These are phyloP conservation scores for Ceratocystis cubensis DNA, from an alignment of 2,329 filamentous ascomycete species.

Conservation along the genomic window DNA sequence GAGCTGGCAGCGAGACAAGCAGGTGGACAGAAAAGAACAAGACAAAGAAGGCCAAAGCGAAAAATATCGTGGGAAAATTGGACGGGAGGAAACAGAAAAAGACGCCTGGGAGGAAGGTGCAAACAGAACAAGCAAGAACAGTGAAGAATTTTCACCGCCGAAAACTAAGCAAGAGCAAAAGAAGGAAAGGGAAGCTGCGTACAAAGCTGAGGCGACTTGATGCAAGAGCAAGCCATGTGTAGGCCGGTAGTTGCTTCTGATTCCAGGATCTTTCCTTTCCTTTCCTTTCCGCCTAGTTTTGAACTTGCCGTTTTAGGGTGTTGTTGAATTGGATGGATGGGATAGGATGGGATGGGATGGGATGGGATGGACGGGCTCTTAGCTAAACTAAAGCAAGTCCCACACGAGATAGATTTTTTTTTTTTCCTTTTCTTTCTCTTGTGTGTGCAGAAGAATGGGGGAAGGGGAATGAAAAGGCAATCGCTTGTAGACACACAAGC, in stretches of 20 bases:
- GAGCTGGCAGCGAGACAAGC: neutral
- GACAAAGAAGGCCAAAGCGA: neutral
- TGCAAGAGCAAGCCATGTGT: conserved; percentile 8
- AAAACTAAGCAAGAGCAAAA: conserved; percentile 4
- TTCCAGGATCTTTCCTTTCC: conserved; percentile 43
- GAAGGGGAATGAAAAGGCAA: neutral
- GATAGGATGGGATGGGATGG: neutral
- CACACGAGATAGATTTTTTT: neutral
- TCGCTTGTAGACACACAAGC: no score
- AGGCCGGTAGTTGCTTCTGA: conserved; percentile 10
- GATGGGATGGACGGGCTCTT: neutral
- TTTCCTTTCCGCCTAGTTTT: conserved; percentile 29
- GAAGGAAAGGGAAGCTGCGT: conserved; percentile 9
- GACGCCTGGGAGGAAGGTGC: neutral
- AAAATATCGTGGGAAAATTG: neutral
- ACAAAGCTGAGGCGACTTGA: neutral
- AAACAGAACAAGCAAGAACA: conserved; percentile 3
- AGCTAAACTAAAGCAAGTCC: neutral
- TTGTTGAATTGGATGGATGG: neutral
- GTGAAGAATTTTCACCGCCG: conserved; percentile 2
- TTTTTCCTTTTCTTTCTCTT: neutral
- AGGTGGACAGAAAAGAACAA: neutral
- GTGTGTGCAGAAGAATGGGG: neutral
- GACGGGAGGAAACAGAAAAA: neutral
- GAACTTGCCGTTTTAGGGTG: conserved; percentile 6